These are phyloP conservation scores for Elaeagnus macrophylla DNA, from an alignment of 306 rosid genomes.

Conservation along the genomic window DNA sequence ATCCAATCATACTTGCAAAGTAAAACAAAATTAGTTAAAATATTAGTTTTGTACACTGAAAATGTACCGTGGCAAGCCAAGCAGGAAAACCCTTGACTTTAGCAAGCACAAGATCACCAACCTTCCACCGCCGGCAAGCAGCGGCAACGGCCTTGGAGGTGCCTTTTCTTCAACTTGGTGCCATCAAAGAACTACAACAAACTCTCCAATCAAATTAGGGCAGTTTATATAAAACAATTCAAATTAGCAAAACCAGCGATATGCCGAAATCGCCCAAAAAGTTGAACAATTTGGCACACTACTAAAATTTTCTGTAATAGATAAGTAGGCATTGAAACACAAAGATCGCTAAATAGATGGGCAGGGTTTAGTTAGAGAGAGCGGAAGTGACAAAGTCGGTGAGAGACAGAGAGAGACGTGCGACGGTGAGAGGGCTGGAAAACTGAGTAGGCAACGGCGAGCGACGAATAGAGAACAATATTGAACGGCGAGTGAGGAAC, in stretches of 20 bases:
- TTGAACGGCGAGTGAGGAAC: too few species aligned
- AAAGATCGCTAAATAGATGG: conserved; percentile 14
- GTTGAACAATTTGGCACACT: conserved; percentile 33
- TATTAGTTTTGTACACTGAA: too few species aligned
- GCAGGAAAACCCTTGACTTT: conserved; percentile 94
- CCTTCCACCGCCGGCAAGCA: conserved; percentile 80
- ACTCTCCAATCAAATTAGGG: conserved; percentile 23
- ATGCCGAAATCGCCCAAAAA: conserved; percentile 33
- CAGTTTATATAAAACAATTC: conserved; percentile 28
- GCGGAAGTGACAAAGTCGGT: neutral
- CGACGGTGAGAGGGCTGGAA: conserved; percentile 16
- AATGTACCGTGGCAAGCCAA: conserved; percentile 84
- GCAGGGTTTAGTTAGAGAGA: neutral
- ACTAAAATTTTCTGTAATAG: conserved; percentile 18
- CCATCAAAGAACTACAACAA: conserved; percentile 41
- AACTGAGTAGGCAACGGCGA: too few species aligned
- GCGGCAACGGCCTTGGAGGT: conserved; percentile 64
- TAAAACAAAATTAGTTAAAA: too few species aligned
- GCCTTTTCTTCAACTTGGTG: conserved; percentile 77
- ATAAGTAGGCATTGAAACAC: conserved; percentile 60
- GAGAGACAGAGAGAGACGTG: conserved; percentile 25
- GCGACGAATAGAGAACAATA: too few species aligned
- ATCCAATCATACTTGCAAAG: too few species aligned
- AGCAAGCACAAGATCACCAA: conserved; percentile 96
- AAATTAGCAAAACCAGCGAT: conserved; percentile 16